Base-by-base conservation (phyloP, 176 grass and related monocot genomes). In the Avena sativa region DNA sequence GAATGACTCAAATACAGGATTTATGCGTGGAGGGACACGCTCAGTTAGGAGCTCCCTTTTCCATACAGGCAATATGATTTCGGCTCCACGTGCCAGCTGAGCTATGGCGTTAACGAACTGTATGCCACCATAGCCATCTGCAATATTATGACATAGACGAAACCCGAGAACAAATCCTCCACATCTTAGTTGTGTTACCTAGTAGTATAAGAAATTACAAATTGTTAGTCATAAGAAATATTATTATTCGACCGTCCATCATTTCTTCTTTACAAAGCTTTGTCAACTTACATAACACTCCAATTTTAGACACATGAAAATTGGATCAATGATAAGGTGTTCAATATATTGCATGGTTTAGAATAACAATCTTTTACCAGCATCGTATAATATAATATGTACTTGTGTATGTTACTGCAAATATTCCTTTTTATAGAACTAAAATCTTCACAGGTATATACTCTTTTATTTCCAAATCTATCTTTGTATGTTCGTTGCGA, bases 91-190 rank as follows among this genome's bases (percentile, higher is more conserved):
- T 10, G 82, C 32, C n/a, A 92, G 25, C 40, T 92, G 77, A 3
- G 57, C 81, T 2, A 92, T 2, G 0, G 77, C 64, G 9, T 34
- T 85, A 0, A 92, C 9, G 86, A 92, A 86, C 0, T 92, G 90
- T 20, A 30, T 51, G 67, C 71, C 49, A 6, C 90, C 86, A 9
- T 84, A 74, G 17, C 58, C 82, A 46, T 92, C 90, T 0, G 82
- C 86, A n/a, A 92, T 81, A 52, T 4, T 83, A 9, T 89, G 90
- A 43, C 83, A 89, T 12, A 86, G 71, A 46, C 82, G 90, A 51
- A 86, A 50, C 13, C 76, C 90, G 0, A 82, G 48, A 21, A 83
- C 56, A 63, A 92, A 92, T 17, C 90, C 90, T 12, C 90, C 77
- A 58, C 90, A 89, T 38, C 20, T 50, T 0, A 89, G 74, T 8